Percentiles rank a stretch among this genome's conserved stretches.
Evolutionary conservation across 306 rosid species (phyloP).

Genomic region (Hippophae tibetana): DNA sequence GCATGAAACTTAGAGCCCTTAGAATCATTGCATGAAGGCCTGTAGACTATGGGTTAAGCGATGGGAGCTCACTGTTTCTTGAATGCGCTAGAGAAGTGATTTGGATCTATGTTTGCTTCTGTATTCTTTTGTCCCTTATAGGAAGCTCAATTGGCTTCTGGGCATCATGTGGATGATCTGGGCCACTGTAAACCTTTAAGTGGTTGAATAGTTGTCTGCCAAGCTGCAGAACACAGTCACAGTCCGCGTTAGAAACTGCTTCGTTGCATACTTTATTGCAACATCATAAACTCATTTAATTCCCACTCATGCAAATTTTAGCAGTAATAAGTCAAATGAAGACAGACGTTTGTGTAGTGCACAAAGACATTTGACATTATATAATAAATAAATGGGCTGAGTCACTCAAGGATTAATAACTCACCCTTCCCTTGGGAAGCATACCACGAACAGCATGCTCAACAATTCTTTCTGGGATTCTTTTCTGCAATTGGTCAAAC

Average conservation of each 20-base stretch:
- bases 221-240: constrained; percentile 47
- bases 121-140: constrained; percentile 78
- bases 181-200: constrained; percentile 83
- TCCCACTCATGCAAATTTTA: no score
- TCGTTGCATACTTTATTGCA: no score
- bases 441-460: constrained; percentile 99
- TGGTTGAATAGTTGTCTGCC: constrained; percentile 87
- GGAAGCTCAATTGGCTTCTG: constrained; percentile 78
- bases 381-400: background rate
- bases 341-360: background rate
- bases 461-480: constrained; percentile 89
- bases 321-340: no score
- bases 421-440: constrained; percentile 99
- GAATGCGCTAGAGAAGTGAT: background rate
- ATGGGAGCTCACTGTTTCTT: constrained; percentile 3
- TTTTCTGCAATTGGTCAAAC: constrained; percentile 80
- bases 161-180: constrained; percentile 86
- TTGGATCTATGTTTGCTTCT: constrained; percentile 28
- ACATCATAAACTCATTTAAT: no score
- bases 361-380: background rate
- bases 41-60: background rate
- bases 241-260: no score
- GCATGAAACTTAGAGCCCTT: constrained; percentile 3
- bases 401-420: constrained; percentile 18
- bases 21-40: background rate